Base-by-base conservation (phyloP, 2,329 filamentous ascomycete genomes). In the Blastomyces gilchristii region DNA sequence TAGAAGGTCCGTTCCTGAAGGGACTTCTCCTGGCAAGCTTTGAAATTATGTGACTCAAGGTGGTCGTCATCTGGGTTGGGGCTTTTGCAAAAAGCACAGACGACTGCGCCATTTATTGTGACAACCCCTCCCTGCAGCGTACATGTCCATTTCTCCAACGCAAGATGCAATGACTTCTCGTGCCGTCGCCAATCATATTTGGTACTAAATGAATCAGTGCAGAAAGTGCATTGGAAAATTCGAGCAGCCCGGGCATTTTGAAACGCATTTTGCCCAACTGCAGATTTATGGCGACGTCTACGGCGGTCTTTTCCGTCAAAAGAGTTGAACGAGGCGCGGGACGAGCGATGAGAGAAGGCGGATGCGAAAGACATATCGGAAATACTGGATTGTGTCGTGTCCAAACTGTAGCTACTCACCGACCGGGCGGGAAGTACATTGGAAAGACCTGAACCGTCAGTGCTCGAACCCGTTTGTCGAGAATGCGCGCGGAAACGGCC, bases 121-220 rank as follows among this genome's bases (percentile, higher is more conserved):
- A 82, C 75, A 2, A 82, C 73, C 1, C 82, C 81, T 2, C 85
- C 85, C 4, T 81, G 72, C 2, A 84, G 84, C 41, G 83, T 81
- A 68, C 85, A 87, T 9, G 83, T 82, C 81, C 81, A 85, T 67
- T 81, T 81, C 66, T 85, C 82, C 41, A 84, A 70, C 22, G 80
- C 80, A 37, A 85, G 71, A 70, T 85, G 82, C 53, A 84, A 72
- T 3, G 82, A 83, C 68, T 84, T 84, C 67, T 85, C 82, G 67
- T 85, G 82, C 22, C 82, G 76, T 58, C 82, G 81, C 82, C 82
- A 84, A 70, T 84, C 82, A 70, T 83, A 83, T 65, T 84, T 84
- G 25, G 80, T 79, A 58, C 79, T 76, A 68, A 84, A 84, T 0
- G 79, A 79, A 65, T 84, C 82, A 16, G 80, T 79, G 67, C 82